Conservation (phyloP, 345 rosid genomes). For the Cardamine occulta region DNA sequence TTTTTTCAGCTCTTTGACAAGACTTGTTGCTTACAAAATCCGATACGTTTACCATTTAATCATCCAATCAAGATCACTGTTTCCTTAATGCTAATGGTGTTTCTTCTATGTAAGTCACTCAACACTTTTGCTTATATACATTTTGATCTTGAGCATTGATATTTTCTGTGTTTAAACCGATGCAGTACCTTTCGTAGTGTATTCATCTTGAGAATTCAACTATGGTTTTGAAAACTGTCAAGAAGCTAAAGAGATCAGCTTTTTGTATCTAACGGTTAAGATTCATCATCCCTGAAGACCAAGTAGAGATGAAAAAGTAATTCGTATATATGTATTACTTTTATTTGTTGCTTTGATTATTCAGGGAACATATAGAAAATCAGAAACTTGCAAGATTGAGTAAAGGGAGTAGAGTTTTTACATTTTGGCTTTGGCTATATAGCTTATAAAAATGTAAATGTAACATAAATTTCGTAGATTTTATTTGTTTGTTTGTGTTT, state of each 20-base stretch:
- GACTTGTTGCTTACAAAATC: slow-evolving; percentile 54
- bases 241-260: slow-evolving; percentile 24
- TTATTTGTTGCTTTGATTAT: slow-evolving; percentile 19
- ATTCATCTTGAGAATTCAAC: slow-evolving; percentile 54
- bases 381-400: neutral
- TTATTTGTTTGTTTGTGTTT: too few species aligned
- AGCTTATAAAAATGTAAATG: slow-evolving; percentile 18
- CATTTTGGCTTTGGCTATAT: neutral
- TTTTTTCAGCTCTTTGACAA: slow-evolving; percentile 51
- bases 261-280: slow-evolving; percentile 3
- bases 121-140: neutral
- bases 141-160: neutral
- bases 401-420: neutral
- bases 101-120: slow-evolving; percentile 67
- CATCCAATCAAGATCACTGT: slow-evolving; percentile 70
- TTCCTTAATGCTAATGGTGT: slow-evolving; percentile 68
- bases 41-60: slow-evolving; percentile 41
- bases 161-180: slow-evolving; percentile 6
- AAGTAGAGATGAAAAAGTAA: neutral
- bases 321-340: neutral
- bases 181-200: slow-evolving; percentile 76
- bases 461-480: neutral
- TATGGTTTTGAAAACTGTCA: neutral
- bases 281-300: slow-evolving; percentile 29
- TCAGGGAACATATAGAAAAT: slow-evolving; percentile 8